Conservation (phyloP, 1,284 basidiomycete species). For the Omphalotus olearius region DNA sequence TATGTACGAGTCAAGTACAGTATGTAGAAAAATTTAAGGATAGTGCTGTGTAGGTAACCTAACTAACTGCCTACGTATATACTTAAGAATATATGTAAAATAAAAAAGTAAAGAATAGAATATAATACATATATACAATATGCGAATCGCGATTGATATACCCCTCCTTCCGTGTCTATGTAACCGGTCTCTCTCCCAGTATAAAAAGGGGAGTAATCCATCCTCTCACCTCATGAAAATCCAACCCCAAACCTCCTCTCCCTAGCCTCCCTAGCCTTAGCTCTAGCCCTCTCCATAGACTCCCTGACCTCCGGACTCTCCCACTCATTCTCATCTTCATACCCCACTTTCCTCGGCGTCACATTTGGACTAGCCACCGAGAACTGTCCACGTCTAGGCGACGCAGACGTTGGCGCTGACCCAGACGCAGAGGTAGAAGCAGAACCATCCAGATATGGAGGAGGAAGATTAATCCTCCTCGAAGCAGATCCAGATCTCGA, state of each 20-base stretch:
- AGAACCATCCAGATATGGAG: not conserved
- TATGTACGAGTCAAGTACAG: too few relatives aligned
- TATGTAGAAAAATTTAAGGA: too few relatives aligned
- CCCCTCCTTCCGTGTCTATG: too few relatives aligned
- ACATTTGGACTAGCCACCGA: too few relatives aligned
- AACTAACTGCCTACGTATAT: too few relatives aligned
- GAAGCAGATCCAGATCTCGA: not conserved
- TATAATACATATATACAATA: too few relatives aligned
- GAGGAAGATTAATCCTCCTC: not conserved
- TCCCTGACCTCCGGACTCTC: slow-evolving; percentile 58
- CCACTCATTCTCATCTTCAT: slow-evolving; percentile 36
- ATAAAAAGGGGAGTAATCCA: too few relatives aligned
- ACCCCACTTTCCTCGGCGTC: not conserved
- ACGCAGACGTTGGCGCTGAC: not conserved
- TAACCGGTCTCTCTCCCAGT: too few relatives aligned
- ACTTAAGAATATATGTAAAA: too few relatives aligned
- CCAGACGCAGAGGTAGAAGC: not conserved
- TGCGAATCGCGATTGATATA: too few relatives aligned
- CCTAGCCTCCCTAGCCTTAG: slow-evolving; percentile 16
- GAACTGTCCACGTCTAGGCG: not conserved
- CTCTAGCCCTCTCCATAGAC: slow-evolving; percentile 60
- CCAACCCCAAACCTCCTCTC: slow-evolving; percentile 1
- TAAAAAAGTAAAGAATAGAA: too few relatives aligned
- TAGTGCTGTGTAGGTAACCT: too few relatives aligned
- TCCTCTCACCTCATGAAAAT: not conserved